Conservation (phyloP, 148 eudicot genomes). For the Hydrangea macrophylla region DNA sequence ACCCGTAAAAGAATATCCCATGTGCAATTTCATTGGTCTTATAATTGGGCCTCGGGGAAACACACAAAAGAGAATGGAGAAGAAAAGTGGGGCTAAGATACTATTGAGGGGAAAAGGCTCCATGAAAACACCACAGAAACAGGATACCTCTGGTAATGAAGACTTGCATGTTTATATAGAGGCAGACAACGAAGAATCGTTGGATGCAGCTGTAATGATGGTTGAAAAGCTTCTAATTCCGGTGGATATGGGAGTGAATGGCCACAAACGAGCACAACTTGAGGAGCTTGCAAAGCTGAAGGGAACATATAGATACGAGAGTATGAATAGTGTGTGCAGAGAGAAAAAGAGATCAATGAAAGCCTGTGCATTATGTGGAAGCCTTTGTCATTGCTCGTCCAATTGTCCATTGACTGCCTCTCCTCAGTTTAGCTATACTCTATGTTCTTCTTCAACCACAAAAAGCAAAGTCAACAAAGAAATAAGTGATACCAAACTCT, state of each 20-base stretch:
- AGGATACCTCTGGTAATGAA: slow-evolving; percentile 19
- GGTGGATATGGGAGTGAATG: slow-evolving; percentile 22
- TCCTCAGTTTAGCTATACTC: background rate
- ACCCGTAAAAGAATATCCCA: slow-evolving; percentile 35
- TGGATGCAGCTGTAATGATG: slow-evolving; percentile 33
- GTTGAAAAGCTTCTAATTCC: slow-evolving; percentile 40
- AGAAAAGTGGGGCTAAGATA: slow-evolving; percentile 38
- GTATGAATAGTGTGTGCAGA: slow-evolving; percentile 25
- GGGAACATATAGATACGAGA: slow-evolving; percentile 11
- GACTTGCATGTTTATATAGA: slow-evolving; percentile 43
- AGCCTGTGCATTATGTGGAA: slow-evolving; percentile 33
- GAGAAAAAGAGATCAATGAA: slow-evolving; percentile 21
- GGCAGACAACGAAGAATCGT: slow-evolving; percentile 26
- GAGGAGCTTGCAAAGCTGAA: slow-evolving; percentile 30
- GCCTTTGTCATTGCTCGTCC: slow-evolving; percentile 25
- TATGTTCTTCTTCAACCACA: slow-evolving; percentile 1
- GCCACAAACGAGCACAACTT: slow-evolving; percentile 31
- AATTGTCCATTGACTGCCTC: slow-evolving; percentile 18
- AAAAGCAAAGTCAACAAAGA: slow-evolving; percentile 20
- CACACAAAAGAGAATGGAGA: slow-evolving; percentile 43
- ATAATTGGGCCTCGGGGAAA: slow-evolving; percentile 46
- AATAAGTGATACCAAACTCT: slow-evolving; percentile 22
- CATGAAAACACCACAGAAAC: background rate
- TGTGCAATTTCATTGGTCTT: slow-evolving; percentile 35
- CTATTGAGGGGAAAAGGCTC: slow-evolving; percentile 31